These are phyloP conservation scores for Microsporum audouinii DNA, from an alignment of 2,329 filamentous ascomycete genomes.

Conservation along the genomic window DNA sequence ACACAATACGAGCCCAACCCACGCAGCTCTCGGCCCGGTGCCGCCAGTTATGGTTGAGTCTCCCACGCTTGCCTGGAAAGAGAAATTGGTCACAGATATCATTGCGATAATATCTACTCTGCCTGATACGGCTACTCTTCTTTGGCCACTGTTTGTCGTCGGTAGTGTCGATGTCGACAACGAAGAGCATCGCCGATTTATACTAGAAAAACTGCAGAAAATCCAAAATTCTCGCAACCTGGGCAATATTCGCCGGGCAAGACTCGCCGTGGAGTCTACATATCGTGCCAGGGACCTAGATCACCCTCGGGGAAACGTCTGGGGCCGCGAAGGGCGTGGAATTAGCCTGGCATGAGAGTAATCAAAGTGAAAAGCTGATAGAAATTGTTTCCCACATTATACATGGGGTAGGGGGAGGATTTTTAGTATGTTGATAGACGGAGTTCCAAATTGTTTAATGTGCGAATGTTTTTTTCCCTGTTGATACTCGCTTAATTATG, in stretches of 20 bases:
- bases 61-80: constrained; percentile 9
- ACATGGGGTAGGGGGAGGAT: background rate
- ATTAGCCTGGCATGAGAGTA: constrained; percentile 12
- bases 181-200: constrained; percentile 21
- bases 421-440: background rate
- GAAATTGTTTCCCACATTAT: background rate
- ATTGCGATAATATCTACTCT: constrained; percentile 17
- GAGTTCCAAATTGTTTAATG: background rate
- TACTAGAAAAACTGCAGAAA: constrained; percentile 19
- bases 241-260: constrained; percentile 20
- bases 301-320: constrained; percentile 11
- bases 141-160: constrained; percentile 20
- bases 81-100: constrained; percentile 14
- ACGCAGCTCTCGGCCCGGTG: background rate
- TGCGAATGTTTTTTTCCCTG: background rate
- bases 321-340: constrained; percentile 8
- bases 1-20: background rate
- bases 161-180: constrained; percentile 19
- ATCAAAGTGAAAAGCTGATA: background rate
- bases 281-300: constrained; percentile 16
- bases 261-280: constrained; percentile 17
- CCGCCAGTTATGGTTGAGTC: background rate
- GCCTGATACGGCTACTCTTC: constrained; percentile 16
- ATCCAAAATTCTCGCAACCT: constrained; percentile 21
- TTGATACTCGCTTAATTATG: constrained; percentile 1